Conservation (phyloP, 2,329 filamentous ascomycete genomes). For the Aureobasidium sp. region DNA sequence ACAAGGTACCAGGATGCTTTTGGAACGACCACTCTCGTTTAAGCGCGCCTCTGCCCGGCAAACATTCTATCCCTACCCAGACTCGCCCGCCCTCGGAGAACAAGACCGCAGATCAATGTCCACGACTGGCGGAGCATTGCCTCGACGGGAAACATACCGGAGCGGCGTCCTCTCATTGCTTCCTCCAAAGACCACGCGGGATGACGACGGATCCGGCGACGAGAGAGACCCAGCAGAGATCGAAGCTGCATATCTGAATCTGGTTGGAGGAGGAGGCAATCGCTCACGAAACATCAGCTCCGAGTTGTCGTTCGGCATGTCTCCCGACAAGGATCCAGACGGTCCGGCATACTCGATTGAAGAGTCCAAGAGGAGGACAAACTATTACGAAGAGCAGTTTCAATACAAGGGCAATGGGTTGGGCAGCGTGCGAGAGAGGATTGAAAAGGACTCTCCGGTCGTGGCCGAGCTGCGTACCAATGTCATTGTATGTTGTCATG, state of each 20-base stretch:
- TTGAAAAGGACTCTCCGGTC: constrained; percentile 39
- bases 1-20: constrained; percentile 6
- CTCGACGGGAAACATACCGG: neutral
- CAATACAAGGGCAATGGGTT: constrained; percentile 24
- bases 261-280: constrained; percentile 9
- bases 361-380: constrained; percentile 22
- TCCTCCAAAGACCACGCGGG: neutral
- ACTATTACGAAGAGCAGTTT: constrained; percentile 29
- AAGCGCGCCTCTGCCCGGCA: constrained; percentile 9
- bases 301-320: constrained; percentile 9
- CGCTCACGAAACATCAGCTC: constrained; percentile 10
- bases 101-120: constrained; percentile 11
- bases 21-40: constrained; percentile 10
- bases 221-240: constrained; percentile 13
- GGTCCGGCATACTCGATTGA: constrained; percentile 16
- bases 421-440: constrained; percentile 30
- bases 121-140: constrained; percentile 8
- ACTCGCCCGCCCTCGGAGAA: constrained; percentile 9
- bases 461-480: constrained; percentile 42
- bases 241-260: constrained; percentile 10
- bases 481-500: constrained; percentile 37
- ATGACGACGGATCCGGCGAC: constrained; percentile 10
- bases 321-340: neutral
- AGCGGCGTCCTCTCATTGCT: constrained; percentile 6
- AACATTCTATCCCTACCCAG: constrained; percentile 12